phyloP scores from a whole-genome alignment of 129 eudicot genomes.

The Flaveria sonorensis region DNA sequence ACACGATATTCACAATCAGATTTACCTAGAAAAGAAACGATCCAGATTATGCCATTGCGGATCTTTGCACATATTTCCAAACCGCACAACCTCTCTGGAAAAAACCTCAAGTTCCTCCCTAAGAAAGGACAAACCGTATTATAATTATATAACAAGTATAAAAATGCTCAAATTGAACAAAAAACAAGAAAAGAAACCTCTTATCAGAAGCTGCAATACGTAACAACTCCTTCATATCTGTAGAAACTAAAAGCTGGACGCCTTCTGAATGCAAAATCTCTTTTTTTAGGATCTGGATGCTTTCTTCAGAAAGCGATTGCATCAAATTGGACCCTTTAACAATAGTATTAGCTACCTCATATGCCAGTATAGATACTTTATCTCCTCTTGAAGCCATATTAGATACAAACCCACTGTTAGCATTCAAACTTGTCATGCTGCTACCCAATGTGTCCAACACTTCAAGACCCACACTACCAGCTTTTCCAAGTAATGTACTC shows the following conservation, averaged over 20 bases:
- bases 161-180: not conserved
- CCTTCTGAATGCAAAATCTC: conserved; percentile 82
- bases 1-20: conserved; percentile 16
- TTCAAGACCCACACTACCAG: conserved; percentile 76
- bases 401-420: conserved; percentile 70
- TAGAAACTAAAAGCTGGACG: conserved; percentile 79
- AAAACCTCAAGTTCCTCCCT: conserved; percentile 88
- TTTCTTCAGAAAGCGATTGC: conserved; percentile 89
- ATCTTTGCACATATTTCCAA: conserved; percentile 90
- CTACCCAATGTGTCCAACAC: conserved; percentile 84
- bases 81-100: conserved; percentile 87
- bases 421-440: conserved; percentile 75
- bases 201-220: conserved; percentile 90
- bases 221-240: conserved; percentile 71
- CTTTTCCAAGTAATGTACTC: conserved; percentile 83
- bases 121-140: conserved; percentile 15
- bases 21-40: conserved; percentile 77
- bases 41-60: conserved; percentile 93
- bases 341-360: conserved; percentile 94
- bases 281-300: conserved; percentile 58
- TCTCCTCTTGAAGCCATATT: conserved; percentile 82
- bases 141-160: not conserved
- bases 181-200: conserved; percentile 48
- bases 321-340: conserved; percentile 76
- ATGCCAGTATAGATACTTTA: conserved; percentile 78